These are phyloP conservation scores for Stevia rebaudiana DNA, from an alignment of 140 eudicot species.

Conservation along the genomic window DNA sequence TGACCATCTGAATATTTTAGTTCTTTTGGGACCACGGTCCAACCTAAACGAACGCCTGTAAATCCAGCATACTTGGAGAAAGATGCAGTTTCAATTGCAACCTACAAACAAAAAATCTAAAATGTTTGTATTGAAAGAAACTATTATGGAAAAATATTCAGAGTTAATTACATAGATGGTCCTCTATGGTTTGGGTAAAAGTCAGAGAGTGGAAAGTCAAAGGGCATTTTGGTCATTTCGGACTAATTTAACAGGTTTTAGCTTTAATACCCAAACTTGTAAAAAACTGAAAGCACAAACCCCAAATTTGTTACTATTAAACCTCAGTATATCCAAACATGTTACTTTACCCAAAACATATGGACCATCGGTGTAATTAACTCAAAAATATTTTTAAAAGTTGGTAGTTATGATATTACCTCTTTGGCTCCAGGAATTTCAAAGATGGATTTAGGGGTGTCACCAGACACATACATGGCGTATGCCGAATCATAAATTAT, in stretches of 20 bases:
- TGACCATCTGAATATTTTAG: conserved; percentile 79
- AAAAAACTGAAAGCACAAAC: too few relatives aligned
- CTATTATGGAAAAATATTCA: background rate
- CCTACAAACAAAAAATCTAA: conserved; percentile 28
- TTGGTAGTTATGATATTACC: conserved; percentile 32
- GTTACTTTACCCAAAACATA: too few relatives aligned
- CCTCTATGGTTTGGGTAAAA: too few relatives aligned
- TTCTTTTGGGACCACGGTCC: conserved; percentile 90
- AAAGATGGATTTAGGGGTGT: conserved; percentile 72
- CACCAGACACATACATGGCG: conserved; percentile 74
- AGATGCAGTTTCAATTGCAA: conserved; percentile 90
- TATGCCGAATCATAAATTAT: conserved; percentile 89
- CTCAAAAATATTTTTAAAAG: too few relatives aligned
- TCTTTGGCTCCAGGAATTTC: conserved; percentile 92
- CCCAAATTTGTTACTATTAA: too few relatives aligned
- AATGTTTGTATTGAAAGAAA: background rate
- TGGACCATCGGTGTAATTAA: too few relatives aligned
- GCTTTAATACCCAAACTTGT: too few relatives aligned
- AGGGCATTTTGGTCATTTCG: too few relatives aligned
- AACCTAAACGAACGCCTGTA: conserved; percentile 94
- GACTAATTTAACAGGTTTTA: too few relatives aligned
- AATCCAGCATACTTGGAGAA: conserved; percentile 94
- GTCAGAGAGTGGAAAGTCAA: too few relatives aligned
- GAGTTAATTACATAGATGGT: too few relatives aligned
- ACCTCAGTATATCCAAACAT: too few relatives aligned